These are phyloP conservation scores for Terana coerulea DNA, from an alignment of 768 basidiomycete species.

Conservation along the genomic window DNA sequence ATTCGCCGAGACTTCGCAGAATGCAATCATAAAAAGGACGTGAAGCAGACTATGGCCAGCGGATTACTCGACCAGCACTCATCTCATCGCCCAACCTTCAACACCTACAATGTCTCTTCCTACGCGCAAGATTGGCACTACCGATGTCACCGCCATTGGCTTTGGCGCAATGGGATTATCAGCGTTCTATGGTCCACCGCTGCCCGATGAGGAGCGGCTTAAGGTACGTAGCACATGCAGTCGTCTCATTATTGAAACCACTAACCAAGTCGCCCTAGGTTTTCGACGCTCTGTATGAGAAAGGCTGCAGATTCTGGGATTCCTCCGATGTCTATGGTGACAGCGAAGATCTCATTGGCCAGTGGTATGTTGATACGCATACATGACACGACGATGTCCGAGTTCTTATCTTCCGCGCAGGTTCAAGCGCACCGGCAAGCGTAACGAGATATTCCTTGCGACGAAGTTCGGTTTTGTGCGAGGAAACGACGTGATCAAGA, in stretches of 20 bases:
- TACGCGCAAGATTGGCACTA: slow-evolving; percentile 42
- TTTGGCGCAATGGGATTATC: slow-evolving; percentile 59
- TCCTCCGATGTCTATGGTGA: slow-evolving; percentile 40
- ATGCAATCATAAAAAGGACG: too few relatives aligned
- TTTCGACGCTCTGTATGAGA: slow-evolving; percentile 37
- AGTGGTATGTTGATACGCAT: slow-evolving; percentile 29
- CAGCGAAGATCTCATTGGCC: slow-evolving; percentile 42
- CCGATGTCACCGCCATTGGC: slow-evolving; percentile 47
- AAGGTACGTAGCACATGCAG: slow-evolving; percentile 37
- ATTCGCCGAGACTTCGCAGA: too few relatives aligned
- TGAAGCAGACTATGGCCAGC: too few relatives aligned
- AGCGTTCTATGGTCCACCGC: slow-evolving; percentile 38
- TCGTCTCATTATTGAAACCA: not conserved
- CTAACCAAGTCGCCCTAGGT: slow-evolving; percentile 25
- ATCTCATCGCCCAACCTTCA: too few relatives aligned
- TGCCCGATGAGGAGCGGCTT: slow-evolving; percentile 53
- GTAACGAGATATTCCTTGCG: slow-evolving; percentile 55
- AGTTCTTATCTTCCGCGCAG: slow-evolving; percentile 20
- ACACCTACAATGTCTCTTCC: slow-evolving; percentile 24
- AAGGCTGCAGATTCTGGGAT: slow-evolving; percentile 46
- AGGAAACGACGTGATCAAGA: slow-evolving; percentile 7
- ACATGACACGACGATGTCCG: not conserved
- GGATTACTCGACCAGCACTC: too few relatives aligned
- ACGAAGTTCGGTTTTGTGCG: slow-evolving; percentile 49
- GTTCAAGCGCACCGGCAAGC: slow-evolving; percentile 50